A percentile compares a stretch with the other conserved stretches of the same genome.
Conservation (phyloP, 129 eudicot genomes). For the Tagetes patula region DNA sequence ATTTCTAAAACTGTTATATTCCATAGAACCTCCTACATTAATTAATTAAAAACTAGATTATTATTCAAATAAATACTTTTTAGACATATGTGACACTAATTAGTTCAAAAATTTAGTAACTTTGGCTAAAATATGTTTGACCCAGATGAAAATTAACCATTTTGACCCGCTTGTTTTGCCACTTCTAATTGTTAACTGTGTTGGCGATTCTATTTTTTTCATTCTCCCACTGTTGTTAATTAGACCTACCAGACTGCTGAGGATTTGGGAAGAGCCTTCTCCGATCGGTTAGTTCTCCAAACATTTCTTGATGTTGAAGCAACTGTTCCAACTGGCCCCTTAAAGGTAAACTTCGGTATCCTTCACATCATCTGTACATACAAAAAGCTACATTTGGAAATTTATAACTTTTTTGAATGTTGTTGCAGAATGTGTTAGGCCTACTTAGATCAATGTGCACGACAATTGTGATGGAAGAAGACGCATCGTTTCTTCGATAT, state of each 20-base stretch:
- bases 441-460: conserved; percentile 75
- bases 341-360: conserved; percentile 55
- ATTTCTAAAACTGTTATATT: background rate
- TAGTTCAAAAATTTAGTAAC: too few species aligned
- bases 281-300: conserved; percentile 68
- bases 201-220: background rate
- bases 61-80: too few species aligned
- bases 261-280: conserved; percentile 91
- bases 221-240: background rate
- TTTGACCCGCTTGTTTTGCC: background rate
- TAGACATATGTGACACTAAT: too few species aligned
- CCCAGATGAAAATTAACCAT: background rate
- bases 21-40: background rate
- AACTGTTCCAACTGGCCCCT: conserved; percentile 44
- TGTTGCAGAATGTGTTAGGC: conserved; percentile 60
- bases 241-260: conserved; percentile 92
- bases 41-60: too few species aligned
- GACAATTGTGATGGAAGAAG: conserved; percentile 75
- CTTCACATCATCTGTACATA: background rate
- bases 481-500: conserved; percentile 81
- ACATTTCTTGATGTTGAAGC: conserved; percentile 72
- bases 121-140: too few species aligned
- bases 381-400: background rate
- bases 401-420: background rate
- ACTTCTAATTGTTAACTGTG: background rate